Base-by-base conservation (phyloP, 2,329 filamentous ascomycete genomes). In the Exophiala aquamarina region DNA sequence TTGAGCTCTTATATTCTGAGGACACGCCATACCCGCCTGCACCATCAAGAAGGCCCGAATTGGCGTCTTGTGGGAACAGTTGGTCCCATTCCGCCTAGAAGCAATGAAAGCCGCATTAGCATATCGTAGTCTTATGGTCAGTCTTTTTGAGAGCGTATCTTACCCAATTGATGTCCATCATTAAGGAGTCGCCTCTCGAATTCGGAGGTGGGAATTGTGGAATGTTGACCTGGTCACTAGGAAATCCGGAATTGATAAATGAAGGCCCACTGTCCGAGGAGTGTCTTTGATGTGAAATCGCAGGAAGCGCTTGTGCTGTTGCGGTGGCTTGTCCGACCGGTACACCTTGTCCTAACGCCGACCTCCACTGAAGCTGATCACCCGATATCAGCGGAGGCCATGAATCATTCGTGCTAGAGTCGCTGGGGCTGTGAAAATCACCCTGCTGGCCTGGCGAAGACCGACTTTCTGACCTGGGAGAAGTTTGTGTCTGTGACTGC, bases 111-210 rank as follows among this genome's bases (percentile, higher is more conserved):
- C 32, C 10, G 23, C 13, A 15, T 8, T 3, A 14, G 21, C 14
- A 42, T 19, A 41, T 10, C 39, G n/a, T n/a, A n/a, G n/a, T 19
- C 28, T 9, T n/a, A 44, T 9, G 21, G 13, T 10, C 14, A 33
- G n/a, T n/a, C n/a, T n/a, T n/a, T 23, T 17, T 31, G 15, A 15
- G 21, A 19, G 13, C 11, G 23, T 9, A 72, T n/a, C 79, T 69
- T 66, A 84, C 82, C 83, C 82, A 86, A 56, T 87, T 82, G 54
- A 86, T 79, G 46, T 80, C 78, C 32, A 81, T 61, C 63, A 72
- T 68, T 48, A 67, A 54, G 19, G 66, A 44, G 55, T 62, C 49
- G 44, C 61, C 55, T 52, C 59, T 37, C n/a, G 33, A 23, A 17
- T n/a, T 13, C 15, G 31, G 44, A 3, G 44, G 20, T 6, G 45